Evolutionary conservation across 139 green algal species (phyloP).

Genomic region (Eudorina sp.): DNA sequence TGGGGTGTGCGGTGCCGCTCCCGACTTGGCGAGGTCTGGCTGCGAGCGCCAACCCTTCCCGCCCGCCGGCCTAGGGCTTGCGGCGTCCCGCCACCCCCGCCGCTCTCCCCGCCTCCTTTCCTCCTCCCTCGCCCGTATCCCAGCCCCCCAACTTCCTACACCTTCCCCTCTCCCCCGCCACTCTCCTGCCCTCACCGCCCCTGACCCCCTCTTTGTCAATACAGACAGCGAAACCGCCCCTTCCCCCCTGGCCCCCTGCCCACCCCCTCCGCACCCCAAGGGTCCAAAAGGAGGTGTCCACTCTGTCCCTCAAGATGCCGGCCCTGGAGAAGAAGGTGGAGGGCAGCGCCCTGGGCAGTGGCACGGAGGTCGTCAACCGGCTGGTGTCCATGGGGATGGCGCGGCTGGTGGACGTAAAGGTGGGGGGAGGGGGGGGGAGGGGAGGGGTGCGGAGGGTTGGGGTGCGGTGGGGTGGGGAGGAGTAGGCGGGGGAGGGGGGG

Average conservation of each 20-base stretch:
- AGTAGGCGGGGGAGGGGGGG: not conserved
- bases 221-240: no score
- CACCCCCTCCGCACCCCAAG: not conserved
- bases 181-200: not conserved
- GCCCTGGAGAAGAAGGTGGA: constrained; percentile 52
- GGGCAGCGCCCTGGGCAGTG: not conserved
- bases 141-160: not conserved
- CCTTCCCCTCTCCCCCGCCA: not conserved
- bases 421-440: not conserved
- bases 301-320: constrained; percentile 18
- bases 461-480: no score
- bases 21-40: no score
- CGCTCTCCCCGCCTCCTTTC: no score
- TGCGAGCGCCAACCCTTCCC: no score
- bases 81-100: no score
- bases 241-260: not conserved
- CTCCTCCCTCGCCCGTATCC: not conserved
- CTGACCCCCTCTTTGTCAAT: not conserved
- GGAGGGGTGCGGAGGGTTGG: not conserved
- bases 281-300: constrained; percentile 27
- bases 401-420: constrained; percentile 37
- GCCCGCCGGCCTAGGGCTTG: no score
- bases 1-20: no score
- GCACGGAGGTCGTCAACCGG: constrained; percentile 43
- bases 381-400: constrained; percentile 49